Evolutionary conservation across 208 protist genomes (phyloP).

Genomic region (Sergeia podlipaevii): DNA sequence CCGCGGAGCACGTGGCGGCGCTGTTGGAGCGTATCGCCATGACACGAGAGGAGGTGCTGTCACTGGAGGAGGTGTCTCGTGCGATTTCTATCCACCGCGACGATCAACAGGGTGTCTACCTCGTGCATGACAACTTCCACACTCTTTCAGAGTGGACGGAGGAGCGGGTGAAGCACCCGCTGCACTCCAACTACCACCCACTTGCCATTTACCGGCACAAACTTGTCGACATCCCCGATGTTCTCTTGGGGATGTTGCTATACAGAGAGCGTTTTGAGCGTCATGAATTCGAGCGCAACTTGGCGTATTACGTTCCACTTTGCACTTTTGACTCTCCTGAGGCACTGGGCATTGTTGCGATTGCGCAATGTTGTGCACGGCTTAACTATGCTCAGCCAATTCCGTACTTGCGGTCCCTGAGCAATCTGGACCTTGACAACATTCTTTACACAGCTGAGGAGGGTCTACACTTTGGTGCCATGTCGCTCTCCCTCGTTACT

Average conservation of each 20-base stretch:
- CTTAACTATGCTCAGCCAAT: conserved; percentile 66
- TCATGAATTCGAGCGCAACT: conserved; percentile 68
- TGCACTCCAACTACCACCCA: conserved; percentile 89
- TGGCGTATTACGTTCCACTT: conserved; percentile 77
- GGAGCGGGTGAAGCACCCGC: conserved; percentile 66
- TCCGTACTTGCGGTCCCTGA: conserved; percentile 64
- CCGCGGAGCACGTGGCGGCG: conserved; percentile 26
- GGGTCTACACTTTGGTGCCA: conserved; percentile 83
- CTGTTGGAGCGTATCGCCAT: conserved; percentile 63
- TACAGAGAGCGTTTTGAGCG: conserved; percentile 77
- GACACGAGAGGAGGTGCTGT: conserved; percentile 51
- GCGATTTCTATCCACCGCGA: conserved; percentile 59
- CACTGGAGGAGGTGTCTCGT: conserved; percentile 41
- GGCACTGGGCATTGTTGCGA: conserved; percentile 67
- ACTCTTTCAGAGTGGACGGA: conserved; percentile 61
- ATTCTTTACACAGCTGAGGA: conserved; percentile 81
- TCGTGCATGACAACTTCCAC: conserved; percentile 88
- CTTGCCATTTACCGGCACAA: conserved; percentile 84
- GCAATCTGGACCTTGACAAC: conserved; percentile 85
- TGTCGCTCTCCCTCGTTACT: conserved; percentile 51
- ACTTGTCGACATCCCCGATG: conserved; percentile 86
- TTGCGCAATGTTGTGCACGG: conserved; percentile 61
- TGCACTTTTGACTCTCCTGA: conserved; percentile 86
- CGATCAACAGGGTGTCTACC: conserved; percentile 71
- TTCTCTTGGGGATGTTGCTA: conserved; percentile 81